These are phyloP conservation scores for Zoysia matrella DNA, from an alignment of 202 grass and related monocot species.

Conservation along the genomic window DNA sequence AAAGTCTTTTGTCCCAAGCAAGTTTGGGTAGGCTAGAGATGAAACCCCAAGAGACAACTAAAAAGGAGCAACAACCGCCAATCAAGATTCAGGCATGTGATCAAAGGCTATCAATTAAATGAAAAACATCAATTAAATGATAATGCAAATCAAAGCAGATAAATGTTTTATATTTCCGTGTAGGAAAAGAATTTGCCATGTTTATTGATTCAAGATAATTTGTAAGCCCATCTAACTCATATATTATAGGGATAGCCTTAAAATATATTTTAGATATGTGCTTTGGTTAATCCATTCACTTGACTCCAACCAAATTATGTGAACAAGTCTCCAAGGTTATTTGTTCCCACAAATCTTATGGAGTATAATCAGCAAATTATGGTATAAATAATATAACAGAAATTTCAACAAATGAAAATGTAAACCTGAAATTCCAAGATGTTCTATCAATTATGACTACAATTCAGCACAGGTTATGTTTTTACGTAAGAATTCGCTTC, in stretches of 20 bases:
- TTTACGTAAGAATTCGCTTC: not conserved
- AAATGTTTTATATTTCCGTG: constrained; percentile 10
- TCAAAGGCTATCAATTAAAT: no score
- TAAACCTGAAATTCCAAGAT: not conserved
- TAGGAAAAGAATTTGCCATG: not conserved
- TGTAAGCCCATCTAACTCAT: constrained; percentile 16
- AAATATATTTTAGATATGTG: not conserved
- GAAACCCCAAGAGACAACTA: no score
- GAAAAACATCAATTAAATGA: constrained; percentile 2
- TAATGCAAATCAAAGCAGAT: not conserved
- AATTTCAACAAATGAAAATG: not conserved
- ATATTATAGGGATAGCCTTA: constrained; percentile 10
- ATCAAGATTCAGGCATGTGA: no score
- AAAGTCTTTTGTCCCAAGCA: no score
- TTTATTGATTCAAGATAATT: constrained; percentile 10
- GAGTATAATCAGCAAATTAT: not conserved
- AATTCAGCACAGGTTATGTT: not conserved
- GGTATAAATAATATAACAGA: not conserved
- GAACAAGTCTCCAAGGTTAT: not conserved
- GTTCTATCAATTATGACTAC: not conserved
- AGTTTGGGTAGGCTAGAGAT: no score
- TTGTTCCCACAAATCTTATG: not conserved
- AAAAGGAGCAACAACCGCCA: no score
- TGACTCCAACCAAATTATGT: not conserved
- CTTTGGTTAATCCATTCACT: not conserved